Evolutionary conservation across 2,329 filamentous ascomycete species (phyloP), one percentile per base, ranked within the genome.

Genomic region (Colletotrichum zoysiae): DNA sequence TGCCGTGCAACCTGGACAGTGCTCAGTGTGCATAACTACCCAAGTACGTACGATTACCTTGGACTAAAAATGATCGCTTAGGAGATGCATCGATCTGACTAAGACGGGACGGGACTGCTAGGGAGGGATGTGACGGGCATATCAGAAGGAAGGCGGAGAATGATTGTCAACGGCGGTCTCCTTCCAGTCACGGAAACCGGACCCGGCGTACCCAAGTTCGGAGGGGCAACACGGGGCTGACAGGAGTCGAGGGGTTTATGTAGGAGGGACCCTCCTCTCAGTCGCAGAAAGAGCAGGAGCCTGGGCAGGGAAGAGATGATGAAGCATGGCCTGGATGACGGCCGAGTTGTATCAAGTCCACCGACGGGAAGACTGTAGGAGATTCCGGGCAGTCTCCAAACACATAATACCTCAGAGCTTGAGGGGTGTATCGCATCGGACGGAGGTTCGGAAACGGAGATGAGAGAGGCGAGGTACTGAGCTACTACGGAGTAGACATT

Each of bases 271-370:
- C 69, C 70, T 71, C 70, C 60, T 71, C 18, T 65, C 48, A 71
- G 70, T 71, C 48, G 46, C 70, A 69, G 70, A 70, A 69, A 69
- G 50, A 64, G 60, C 59, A 38, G 6, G 20, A 30, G 51, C 38
- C 51, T 46, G 35, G 51, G 51, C n/a, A 65, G 12, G 62, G 57
- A 14, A 42, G 61, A 56, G 50, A 40, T 44, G 14, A 35, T 56
- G 35, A 26, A 55, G 38, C 44, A 20, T 46, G 20, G 46, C 23
- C 35, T 26, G 48, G 18, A 18, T 62, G 44, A 51, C 33, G 26
- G 48, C 16, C 9, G 23, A 9, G 14, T n/a, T 38, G 46, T 62
- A 46, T 61, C 46, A 53, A 50, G 44, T 50, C 40, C n/a, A 33
- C 48, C 26, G 23, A 53, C 16, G 64, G 64, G 23, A 44, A 42